Evolutionary conservation across 768 basidiomycete genomes (phyloP).

Genomic region (Daedaleopsis nitida): DNA sequence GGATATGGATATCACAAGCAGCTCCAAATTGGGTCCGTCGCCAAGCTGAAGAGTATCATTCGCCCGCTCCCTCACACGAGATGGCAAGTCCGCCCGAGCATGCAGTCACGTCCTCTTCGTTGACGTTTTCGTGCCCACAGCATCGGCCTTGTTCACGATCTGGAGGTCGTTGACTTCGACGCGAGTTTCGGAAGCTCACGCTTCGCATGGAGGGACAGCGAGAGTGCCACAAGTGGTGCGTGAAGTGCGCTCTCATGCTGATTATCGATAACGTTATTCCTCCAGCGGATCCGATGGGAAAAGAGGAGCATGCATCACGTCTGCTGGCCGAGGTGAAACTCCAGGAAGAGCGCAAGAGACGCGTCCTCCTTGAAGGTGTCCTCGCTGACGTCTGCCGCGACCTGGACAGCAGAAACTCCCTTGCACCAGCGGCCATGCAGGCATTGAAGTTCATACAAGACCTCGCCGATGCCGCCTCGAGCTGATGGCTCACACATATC

Average conservation of each 20-base stretch:
- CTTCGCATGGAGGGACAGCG: neutral
- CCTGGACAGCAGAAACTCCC: neutral
- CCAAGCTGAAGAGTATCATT: neutral
- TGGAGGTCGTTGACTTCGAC: neutral
- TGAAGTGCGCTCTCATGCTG: too few species aligned
- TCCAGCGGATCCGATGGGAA: neutral
- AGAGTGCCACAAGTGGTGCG: too few species aligned
- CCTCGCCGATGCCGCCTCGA: neutral
- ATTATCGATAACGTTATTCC: neutral
- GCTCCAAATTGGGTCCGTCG: neutral
- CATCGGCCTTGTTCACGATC: neutral
- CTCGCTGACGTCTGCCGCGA: neutral
- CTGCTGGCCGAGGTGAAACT: neutral
- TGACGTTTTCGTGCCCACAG: neutral
- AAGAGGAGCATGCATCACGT: neutral
- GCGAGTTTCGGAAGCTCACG: neutral
- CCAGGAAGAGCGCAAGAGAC: neutral
- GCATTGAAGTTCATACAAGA: neutral
- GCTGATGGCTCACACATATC: too few species aligned
- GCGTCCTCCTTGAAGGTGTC: neutral
- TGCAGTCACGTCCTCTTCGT: neutral
- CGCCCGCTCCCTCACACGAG: neutral
- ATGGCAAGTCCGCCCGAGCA: neutral
- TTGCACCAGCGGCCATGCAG: neutral
- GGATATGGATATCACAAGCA: neutral